Percentiles rank a stretch among this genome's conserved stretches.
Evolutionary conservation across 352 stramenopile genomes (phyloP).

Genomic region (Thraustotheca clavata): DNA sequence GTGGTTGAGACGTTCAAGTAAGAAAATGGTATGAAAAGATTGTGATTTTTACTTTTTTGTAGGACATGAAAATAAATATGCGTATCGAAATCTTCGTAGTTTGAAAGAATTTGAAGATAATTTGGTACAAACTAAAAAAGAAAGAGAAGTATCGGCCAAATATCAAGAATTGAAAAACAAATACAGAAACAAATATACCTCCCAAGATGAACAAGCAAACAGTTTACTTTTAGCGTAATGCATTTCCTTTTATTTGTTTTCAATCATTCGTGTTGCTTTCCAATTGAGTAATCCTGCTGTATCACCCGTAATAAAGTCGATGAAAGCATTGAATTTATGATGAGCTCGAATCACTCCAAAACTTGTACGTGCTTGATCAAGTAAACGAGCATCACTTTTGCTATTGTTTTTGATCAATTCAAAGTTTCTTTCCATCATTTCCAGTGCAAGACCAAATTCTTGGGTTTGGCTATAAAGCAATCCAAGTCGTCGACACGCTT

Average conservation of each 20-base stretch:
- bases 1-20: constrained; percentile 35
- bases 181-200: constrained; percentile 68
- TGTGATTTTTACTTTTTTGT: not conserved
- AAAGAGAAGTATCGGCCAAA: constrained; percentile 66
- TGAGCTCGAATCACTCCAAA: constrained; percentile 61
- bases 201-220: constrained; percentile 2
- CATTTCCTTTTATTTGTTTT: not conserved
- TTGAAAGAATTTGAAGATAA: constrained; percentile 62
- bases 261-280: constrained; percentile 61
- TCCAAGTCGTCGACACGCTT: constrained; percentile 77
- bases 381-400: constrained; percentile 31
- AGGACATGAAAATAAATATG: constrained; percentile 33
- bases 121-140: constrained; percentile 52
- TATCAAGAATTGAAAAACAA: constrained; percentile 63
- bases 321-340: constrained; percentile 50
- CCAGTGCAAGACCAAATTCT: constrained; percentile 68
- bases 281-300: constrained; percentile 60
- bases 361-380: constrained; percentile 63
- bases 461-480: constrained; percentile 75
- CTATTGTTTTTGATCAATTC: constrained; percentile 52
- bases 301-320: constrained; percentile 58
- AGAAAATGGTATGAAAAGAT: constrained; percentile 22
- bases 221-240: not conserved
- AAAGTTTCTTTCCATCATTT: constrained; percentile 89
- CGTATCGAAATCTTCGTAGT: constrained; percentile 44